These are phyloP conservation scores for Debaryomyces udenii DNA, from an alignment of 1,139 yeast genomes.

Conservation along the genomic window DNA sequence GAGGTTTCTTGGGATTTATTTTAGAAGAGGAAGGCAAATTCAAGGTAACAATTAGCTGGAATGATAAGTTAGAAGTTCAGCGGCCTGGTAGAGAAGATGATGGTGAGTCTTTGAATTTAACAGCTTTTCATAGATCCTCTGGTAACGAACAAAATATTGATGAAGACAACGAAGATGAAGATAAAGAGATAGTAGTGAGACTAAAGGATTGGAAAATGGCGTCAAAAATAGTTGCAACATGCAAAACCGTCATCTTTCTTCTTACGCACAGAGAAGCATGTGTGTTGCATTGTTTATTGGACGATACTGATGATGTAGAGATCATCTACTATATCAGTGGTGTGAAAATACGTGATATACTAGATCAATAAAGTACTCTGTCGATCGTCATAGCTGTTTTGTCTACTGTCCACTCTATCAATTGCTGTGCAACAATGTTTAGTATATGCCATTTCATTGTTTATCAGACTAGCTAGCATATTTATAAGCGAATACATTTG, in stretches of 20 bases:
- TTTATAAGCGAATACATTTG: no score
- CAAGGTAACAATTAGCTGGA: constrained; percentile 61
- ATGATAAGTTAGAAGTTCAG: constrained; percentile 44
- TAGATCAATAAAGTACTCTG: constrained; percentile 5
- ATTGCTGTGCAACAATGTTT: no score
- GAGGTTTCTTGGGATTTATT: constrained; percentile 49
- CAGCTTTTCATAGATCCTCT: constrained; percentile 16
- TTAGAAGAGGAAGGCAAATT: constrained; percentile 57
- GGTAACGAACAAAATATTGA: constrained; percentile 16
- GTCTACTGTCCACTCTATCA: no score
- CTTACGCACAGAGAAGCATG: constrained; percentile 54
- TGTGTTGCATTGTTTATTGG: constrained; percentile 59
- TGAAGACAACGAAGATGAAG: constrained; percentile 28
- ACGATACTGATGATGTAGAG: constrained; percentile 58
- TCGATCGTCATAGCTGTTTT: not conserved
- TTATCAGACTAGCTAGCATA: no score
- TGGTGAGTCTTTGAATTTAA: constrained; percentile 25
- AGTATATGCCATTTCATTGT: no score
- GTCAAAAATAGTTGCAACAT: constrained; percentile 53
- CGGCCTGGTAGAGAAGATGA: constrained; percentile 26
- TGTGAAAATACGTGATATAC: constrained; percentile 19
- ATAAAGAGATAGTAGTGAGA: constrained; percentile 45
- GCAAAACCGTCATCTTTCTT: constrained; percentile 55
- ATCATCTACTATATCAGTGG: constrained; percentile 56
- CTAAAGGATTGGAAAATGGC: constrained; percentile 63